Percentiles rank a stretch among this genome's conserved stretches.
Conservation (phyloP, 768 basidiomycete genomes). For the Pisolithus tinctorius region DNA sequence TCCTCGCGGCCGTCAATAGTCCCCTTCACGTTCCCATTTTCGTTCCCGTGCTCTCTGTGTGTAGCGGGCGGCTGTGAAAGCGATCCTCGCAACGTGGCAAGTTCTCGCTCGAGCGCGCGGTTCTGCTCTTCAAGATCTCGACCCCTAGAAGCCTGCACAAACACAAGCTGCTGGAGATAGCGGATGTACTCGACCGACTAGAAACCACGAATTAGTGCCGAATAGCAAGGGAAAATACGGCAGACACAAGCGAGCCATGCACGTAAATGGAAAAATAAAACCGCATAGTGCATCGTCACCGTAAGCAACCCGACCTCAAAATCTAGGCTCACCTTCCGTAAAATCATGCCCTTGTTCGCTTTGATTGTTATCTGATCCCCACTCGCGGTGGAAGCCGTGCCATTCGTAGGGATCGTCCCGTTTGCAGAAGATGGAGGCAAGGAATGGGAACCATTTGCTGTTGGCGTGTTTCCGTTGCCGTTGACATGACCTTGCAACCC, state of each 20-base stretch:
- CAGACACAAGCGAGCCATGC: conserved; percentile 41
- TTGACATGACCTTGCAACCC: background rate
- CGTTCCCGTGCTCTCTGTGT: background rate
- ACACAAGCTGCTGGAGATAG: conserved; percentile 82
- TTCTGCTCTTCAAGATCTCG: conserved; percentile 74
- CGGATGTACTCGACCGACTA: conserved; percentile 50
- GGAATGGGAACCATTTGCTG: conserved; percentile 1
- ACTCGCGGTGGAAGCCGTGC: conserved; percentile 1
- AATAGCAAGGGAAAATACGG: background rate
- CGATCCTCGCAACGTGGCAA: conserved; percentile 19
- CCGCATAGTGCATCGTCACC: background rate
- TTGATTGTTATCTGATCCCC: conserved; percentile 54
- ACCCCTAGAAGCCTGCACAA: conserved; percentile 70
- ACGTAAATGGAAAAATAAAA: background rate
- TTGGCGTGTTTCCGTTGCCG: background rate
- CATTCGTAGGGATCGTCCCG: conserved; percentile 12
- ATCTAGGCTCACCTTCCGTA: conserved; percentile 52
- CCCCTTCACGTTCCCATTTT: background rate
- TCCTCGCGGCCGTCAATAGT: background rate
- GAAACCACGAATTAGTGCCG: background rate
- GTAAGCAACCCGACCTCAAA: background rate
- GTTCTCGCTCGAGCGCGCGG: conserved; percentile 29
- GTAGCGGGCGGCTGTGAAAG: background rate
- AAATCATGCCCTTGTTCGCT: conserved; percentile 93
- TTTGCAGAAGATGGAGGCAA: conserved; percentile 11